phyloP scores from a whole-genome alignment of 225 moss, liverwort and hornwort species.

The Pleurozium schreberi region DNA sequence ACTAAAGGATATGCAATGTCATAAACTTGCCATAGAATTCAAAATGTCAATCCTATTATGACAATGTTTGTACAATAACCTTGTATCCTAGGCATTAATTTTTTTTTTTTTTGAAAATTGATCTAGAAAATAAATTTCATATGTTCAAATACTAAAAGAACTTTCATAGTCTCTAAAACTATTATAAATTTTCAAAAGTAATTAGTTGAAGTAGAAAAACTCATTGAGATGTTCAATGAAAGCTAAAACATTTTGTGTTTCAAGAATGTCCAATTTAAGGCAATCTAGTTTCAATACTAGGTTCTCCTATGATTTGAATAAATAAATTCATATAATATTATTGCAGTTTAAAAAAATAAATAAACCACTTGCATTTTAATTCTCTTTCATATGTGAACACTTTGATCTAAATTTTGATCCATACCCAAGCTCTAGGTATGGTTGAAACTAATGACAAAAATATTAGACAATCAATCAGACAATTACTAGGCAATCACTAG shows the following conservation, averaged over 20 bases:
- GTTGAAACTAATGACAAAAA: too few relatives aligned
- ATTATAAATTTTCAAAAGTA: too few relatives aligned
- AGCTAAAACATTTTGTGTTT: too few relatives aligned
- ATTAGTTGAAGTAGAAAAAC: too few relatives aligned
- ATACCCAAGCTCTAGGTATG: neutral
- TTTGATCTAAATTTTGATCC: neutral
- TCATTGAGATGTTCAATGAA: neutral
- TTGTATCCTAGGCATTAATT: too few relatives aligned
- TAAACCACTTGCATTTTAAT: neutral
- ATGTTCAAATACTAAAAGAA: neutral
- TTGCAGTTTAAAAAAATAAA: too few relatives aligned
- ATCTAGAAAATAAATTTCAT: neutral
- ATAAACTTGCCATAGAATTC: too few relatives aligned
- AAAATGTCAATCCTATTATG: too few relatives aligned
- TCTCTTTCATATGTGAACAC: neutral
- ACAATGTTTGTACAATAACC: neutral
- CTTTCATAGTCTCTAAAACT: neutral
- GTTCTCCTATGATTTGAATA: neutral
- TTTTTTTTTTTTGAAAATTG: too few relatives aligned
- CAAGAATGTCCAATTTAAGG: accelerated
- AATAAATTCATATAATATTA: neutral
- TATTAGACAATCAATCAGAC: too few relatives aligned
- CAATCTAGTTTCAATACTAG: neutral
- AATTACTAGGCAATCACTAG: too few relatives aligned
- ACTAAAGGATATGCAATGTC: too few relatives aligned